Conservation (phyloP, 2,329 filamentous ascomycete species). For the Hypoxylon sp. region DNA sequence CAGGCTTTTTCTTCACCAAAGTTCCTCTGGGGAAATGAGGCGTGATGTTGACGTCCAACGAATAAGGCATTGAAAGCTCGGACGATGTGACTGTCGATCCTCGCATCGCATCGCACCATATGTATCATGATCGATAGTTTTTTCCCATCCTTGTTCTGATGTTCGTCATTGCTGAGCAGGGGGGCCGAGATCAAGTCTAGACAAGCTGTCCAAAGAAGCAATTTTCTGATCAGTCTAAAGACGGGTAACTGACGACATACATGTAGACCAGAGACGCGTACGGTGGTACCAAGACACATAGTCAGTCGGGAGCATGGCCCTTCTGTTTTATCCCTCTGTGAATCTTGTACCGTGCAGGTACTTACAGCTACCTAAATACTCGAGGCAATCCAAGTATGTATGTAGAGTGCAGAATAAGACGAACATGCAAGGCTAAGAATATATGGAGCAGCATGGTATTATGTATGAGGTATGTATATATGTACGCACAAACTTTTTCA, state of each 20-base stretch:
- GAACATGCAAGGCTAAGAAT: constrained; percentile 44
- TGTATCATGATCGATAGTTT: constrained; percentile 46
- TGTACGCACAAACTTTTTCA: constrained; percentile 34
- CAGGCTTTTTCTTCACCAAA: constrained; percentile 33
- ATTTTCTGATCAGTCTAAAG: constrained; percentile 21
- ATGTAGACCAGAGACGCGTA: neutral
- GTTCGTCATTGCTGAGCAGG: constrained; percentile 44
- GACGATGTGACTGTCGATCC: constrained; percentile 48
- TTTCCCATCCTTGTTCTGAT: constrained; percentile 39
- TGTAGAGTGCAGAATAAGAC: constrained; percentile 31
- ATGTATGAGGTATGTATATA: constrained; percentile 21
- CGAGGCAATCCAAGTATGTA: neutral
- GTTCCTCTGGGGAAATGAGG: constrained; percentile 44
- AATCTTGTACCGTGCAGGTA: neutral
- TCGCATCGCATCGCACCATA: constrained; percentile 42
- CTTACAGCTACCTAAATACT: no score
- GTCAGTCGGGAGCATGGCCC: neutral
- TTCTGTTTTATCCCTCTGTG: neutral
- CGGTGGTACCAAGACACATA: constrained; percentile 4
- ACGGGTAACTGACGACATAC: constrained; percentile 11
- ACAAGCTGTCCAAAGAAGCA: constrained; percentile 23
- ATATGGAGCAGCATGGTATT: constrained; percentile 36
- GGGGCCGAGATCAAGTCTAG: constrained; percentile 22
- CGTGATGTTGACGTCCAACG: constrained; percentile 40
- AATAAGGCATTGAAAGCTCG: constrained; percentile 45